Percentiles rank a stretch among this genome's conserved stretches.
Evolutionary conservation across 371 early-diverging fungal species (phyloP).

Genomic region (Mucor circinelloides): DNA sequence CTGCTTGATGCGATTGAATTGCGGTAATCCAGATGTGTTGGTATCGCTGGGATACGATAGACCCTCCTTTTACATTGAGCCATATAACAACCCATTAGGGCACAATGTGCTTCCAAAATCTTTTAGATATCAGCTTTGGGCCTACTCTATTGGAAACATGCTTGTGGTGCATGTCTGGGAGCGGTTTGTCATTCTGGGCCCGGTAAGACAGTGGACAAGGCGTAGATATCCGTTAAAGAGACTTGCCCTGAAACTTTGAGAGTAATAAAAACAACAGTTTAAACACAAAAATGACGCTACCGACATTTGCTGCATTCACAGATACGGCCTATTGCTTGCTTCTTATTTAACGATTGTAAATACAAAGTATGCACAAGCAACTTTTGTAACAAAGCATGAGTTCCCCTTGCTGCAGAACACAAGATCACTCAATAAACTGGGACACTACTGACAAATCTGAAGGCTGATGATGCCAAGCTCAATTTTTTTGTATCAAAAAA

Average conservation of each 20-base stretch:
- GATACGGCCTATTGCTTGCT: too few species aligned
- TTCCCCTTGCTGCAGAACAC: too few species aligned
- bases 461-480: too few species aligned
- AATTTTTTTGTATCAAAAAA: too few species aligned
- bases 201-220: slow-evolving; percentile 29
- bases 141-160: slow-evolving; percentile 44
- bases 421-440: too few species aligned
- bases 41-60: slow-evolving; percentile 50
- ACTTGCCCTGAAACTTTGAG: slow-evolving; percentile 6
- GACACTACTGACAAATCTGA: too few species aligned
- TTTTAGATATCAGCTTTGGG: slow-evolving; percentile 63
- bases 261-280: too few species aligned
- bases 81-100: slow-evolving; percentile 63
- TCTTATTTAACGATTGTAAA: too few species aligned
- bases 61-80: slow-evolving; percentile 56
- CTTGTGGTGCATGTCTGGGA: slow-evolving; percentile 35
- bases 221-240: slow-evolving; percentile 21
- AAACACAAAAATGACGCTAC: too few species aligned
- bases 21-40: slow-evolving; percentile 62
- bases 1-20: slow-evolving; percentile 74
- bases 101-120: slow-evolving; percentile 73
- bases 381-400: too few species aligned
- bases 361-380: too few species aligned
- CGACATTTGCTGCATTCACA: too few species aligned
- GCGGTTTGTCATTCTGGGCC: slow-evolving; percentile 39